These are phyloP conservation scores for Xylariales sp. DNA, from an alignment of 2,329 filamentous ascomycete species.

Conservation along the genomic window DNA sequence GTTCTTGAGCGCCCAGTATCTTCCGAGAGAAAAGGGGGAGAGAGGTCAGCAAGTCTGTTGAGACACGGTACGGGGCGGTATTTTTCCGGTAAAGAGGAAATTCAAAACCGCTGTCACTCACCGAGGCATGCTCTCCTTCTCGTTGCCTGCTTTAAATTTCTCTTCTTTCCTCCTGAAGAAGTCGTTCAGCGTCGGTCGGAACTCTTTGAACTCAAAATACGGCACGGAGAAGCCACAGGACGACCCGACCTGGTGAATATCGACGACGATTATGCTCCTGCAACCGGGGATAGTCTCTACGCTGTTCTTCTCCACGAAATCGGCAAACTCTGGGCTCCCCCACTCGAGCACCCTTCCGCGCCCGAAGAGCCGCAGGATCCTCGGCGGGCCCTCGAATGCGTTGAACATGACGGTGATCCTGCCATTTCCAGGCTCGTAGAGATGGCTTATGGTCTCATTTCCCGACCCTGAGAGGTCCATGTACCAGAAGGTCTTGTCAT, in stretches of 20 bases:
- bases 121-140: slow-evolving; percentile 30
- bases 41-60: too few species aligned
- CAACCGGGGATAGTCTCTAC: slow-evolving; percentile 23
- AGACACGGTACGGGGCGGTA: too few species aligned
- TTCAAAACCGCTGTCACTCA: too few species aligned
- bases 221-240: slow-evolving; percentile 37
- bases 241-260: slow-evolving; percentile 32
- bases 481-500: slow-evolving; percentile 43
- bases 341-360: slow-evolving; percentile 30
- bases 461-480: slow-evolving; percentile 72
- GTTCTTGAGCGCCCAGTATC: slow-evolving; percentile 37
- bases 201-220: slow-evolving; percentile 31
- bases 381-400: slow-evolving; percentile 32
- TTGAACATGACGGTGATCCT: slow-evolving; percentile 71
- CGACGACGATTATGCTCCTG: slow-evolving; percentile 31
- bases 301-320: slow-evolving; percentile 27
- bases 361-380: slow-evolving; percentile 34
- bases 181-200: slow-evolving; percentile 29
- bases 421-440: slow-evolving; percentile 65
- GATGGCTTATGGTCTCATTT: slow-evolving; percentile 70
- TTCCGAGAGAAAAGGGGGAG: too few species aligned
- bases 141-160: slow-evolving; percentile 24
- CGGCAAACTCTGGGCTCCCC: slow-evolving; percentile 23
- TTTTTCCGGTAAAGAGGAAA: too few species aligned
- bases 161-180: slow-evolving; percentile 25